A percentile compares a stretch with the other conserved stretches of the same genome.
These are phyloP conservation scores for Orbilia ellipsospora DNA, from an alignment of 2,329 filamentous ascomycete species.

Conservation along the genomic window DNA sequence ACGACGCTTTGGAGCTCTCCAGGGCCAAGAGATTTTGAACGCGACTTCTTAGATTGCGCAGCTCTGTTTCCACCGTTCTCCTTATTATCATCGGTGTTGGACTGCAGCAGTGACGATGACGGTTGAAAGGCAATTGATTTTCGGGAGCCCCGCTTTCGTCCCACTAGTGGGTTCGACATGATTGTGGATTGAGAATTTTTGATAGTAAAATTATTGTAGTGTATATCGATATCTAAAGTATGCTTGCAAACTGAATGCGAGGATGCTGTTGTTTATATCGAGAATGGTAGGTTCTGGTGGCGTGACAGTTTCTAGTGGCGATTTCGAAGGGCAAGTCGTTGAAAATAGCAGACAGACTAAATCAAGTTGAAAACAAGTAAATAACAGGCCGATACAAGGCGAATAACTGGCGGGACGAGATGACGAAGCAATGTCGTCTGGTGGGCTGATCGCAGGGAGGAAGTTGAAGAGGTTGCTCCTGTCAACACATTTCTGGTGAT, in stretches of 20 bases:
- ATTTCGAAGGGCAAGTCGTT: slow-evolving; percentile 9
- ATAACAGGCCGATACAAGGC: slow-evolving; percentile 1
- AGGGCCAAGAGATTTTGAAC: slow-evolving; percentile 95
- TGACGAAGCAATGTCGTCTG: slow-evolving; percentile 34
- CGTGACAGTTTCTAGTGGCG: no score
- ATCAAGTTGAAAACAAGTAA: slow-evolving; percentile 3
- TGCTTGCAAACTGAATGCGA: neutral
- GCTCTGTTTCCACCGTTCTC: slow-evolving; percentile 71
- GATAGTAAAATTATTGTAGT: neutral
- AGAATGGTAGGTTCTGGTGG: neutral
- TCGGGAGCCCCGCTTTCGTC: slow-evolving; percentile 46
- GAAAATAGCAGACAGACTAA: neutral
- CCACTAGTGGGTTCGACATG: slow-evolving; percentile 27
- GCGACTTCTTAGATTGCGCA: slow-evolving; percentile 72
- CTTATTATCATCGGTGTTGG: slow-evolving; percentile 70
- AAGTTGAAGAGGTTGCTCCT: slow-evolving; percentile 34
- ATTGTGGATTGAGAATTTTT: slow-evolving; percentile 2
- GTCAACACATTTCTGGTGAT: slow-evolving; percentile 48
- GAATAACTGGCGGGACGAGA: neutral
- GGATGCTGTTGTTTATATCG: neutral
- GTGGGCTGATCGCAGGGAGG: slow-evolving; percentile 46
- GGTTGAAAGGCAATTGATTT: slow-evolving; percentile 54
- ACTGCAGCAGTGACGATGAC: slow-evolving; percentile 44
- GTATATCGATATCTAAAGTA: neutral
- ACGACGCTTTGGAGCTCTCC: slow-evolving; percentile 78